These are phyloP conservation scores for Neurospora sp. DNA, from an alignment of 495 filamentous ascomycete genomes.

Conservation along the genomic window DNA sequence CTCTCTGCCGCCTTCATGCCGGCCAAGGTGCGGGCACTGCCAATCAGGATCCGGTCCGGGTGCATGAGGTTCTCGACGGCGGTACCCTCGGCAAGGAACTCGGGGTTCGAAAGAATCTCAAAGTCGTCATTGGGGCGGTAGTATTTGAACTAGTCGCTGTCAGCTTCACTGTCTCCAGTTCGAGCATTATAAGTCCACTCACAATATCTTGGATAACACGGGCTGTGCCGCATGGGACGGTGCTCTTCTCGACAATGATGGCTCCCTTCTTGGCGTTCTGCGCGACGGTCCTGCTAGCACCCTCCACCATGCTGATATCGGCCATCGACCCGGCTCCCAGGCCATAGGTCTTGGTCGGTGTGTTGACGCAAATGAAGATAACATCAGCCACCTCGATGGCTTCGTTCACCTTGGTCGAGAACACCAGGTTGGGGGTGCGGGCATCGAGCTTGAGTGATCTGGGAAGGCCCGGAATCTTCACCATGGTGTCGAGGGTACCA, in stretches of 20 bases:
- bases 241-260: conserved; percentile 78
- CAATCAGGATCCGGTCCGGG: conserved; percentile 74
- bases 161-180: not conserved
- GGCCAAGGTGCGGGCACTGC: conserved; percentile 46
- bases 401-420: conserved; percentile 53
- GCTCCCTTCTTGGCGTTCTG: conserved; percentile 52
- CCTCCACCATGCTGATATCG: conserved; percentile 64
- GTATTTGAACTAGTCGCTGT: conserved; percentile 25
- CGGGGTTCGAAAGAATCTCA: conserved; percentile 75
- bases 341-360: conserved; percentile 65
- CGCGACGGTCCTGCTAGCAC: conserved; percentile 57
- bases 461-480: conserved; percentile 7
- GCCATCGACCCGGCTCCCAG: conserved; percentile 61
- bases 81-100: conserved; percentile 73
- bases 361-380: conserved; percentile 72
- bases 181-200: conserved; percentile 11
- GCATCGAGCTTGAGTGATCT: conserved; percentile 17
- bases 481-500: conserved; percentile 26
- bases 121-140: conserved; percentile 52
- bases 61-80: conserved; percentile 59
- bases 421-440: conserved; percentile 55
- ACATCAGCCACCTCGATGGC: conserved; percentile 61
- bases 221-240: conserved; percentile 71
- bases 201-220: conserved; percentile 59
- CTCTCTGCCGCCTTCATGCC: conserved; percentile 53